A percentile compares a stretch with the other conserved stretches of the same genome.
Conservation (phyloP, 345 rosid genomes). For the Cardamine resedifolia region DNA sequence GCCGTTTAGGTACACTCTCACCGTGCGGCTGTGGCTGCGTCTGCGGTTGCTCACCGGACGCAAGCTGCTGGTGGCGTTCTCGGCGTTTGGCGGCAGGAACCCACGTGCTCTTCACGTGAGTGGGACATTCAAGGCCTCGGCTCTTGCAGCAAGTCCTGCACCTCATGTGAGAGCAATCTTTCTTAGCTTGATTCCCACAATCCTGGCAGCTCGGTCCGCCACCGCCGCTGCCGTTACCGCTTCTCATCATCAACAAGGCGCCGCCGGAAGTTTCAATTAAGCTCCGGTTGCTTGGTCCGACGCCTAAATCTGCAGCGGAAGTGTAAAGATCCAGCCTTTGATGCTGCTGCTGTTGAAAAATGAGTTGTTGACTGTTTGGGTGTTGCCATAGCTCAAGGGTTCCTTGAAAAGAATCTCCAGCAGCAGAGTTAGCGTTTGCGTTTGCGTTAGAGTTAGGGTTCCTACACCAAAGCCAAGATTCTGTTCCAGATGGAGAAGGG, state of each 20-base stretch:
- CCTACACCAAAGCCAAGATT: conserved; percentile 60
- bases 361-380: conserved; percentile 46
- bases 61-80: conserved; percentile 54
- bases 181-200: conserved; percentile 87
- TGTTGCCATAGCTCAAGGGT: conserved; percentile 48
- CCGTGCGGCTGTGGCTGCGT: conserved; percentile 13
- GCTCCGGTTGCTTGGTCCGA: conserved; percentile 41
- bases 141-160: conserved; percentile 85
- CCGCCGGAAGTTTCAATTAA: conserved; percentile 33
- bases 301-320: conserved; percentile 48
- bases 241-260: conserved; percentile 34
- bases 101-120: conserved; percentile 88
- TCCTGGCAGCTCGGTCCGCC: conserved; percentile 85
- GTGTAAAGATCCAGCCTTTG: conserved; percentile 47
- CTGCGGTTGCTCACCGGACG: conserved; percentile 44
- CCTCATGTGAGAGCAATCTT: conserved; percentile 69
- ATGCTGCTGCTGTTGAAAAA: conserved; percentile 26
- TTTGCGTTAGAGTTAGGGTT: conserved; percentile 47
- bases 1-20: conserved; percentile 34
- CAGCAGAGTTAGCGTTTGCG: conserved; percentile 23
- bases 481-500: conserved; percentile 38
- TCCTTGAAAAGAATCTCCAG: conserved; percentile 46
- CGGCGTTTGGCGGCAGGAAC: conserved; percentile 80
- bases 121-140: conserved; percentile 68
- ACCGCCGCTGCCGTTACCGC: conserved; percentile 10